phyloP scores from a whole-genome alignment of 108 stramenopile genomes.

The Nitzschia palea region DNA sequence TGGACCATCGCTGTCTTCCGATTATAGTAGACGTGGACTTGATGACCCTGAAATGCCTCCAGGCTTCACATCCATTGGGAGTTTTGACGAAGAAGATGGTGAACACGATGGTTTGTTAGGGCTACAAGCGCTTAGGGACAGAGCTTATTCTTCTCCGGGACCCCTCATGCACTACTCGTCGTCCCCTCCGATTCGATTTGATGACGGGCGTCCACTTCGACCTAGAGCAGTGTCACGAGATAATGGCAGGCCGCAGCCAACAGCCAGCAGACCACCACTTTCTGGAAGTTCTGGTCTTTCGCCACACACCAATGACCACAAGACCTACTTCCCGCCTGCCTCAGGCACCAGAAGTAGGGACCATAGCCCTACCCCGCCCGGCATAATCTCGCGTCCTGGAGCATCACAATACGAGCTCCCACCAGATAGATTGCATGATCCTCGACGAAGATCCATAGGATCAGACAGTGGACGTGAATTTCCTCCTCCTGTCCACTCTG shows the following conservation, averaged over 20 bases:
- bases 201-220: slow-evolving; percentile 6
- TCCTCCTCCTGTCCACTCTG: neutral
- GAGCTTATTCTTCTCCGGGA: slow-evolving; percentile 50
- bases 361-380: slow-evolving; percentile 24
- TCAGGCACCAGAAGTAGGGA: slow-evolving; percentile 21
- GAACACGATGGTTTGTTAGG: slow-evolving; percentile 33
- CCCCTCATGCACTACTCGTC: neutral
- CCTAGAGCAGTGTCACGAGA: slow-evolving; percentile 28
- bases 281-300: slow-evolving; percentile 17
- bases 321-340: slow-evolving; percentile 3
- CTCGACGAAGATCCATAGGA: neutral
- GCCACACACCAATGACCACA: slow-evolving; percentile 19
- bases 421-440: slow-evolving; percentile 2
- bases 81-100: slow-evolving; percentile 23
- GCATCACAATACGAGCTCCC: neutral
- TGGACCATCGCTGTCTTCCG: slow-evolving; percentile 19
- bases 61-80: slow-evolving; percentile 6
- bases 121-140: slow-evolving; percentile 45
- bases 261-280: slow-evolving; percentile 21
- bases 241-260: slow-evolving; percentile 13
- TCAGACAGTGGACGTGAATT: neutral
- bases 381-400: slow-evolving; percentile 36
- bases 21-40: neutral
- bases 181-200: neutral
- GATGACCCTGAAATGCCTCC: slow-evolving; percentile 13